phyloP scores from a whole-genome alignment of 148 eudicot species.

The Bassia scoparia region DNA sequence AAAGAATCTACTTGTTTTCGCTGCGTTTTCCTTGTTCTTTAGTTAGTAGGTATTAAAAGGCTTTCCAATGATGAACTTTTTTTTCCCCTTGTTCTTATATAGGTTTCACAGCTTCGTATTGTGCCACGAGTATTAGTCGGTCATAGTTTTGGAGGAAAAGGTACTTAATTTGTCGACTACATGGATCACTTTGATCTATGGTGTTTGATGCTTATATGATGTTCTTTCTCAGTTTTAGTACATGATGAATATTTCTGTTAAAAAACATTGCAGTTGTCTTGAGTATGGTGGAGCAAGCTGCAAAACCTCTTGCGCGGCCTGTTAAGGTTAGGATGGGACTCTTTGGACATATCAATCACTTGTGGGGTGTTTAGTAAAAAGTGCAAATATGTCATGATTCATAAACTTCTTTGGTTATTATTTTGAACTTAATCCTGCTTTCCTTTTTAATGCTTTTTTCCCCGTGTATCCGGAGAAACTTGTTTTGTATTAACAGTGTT shows the following conservation, averaged over 20 bases:
- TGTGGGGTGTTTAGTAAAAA: not conserved
- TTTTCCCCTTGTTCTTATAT: slow-evolving; percentile 16
- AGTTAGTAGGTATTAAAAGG: not conserved
- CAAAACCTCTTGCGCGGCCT: slow-evolving; percentile 90
- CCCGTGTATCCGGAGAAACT: not conserved
- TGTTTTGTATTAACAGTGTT: not conserved
- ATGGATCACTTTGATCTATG: not conserved
- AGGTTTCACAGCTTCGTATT: slow-evolving; percentile 72
- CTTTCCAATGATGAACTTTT: not conserved
- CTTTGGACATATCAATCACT: not conserved
- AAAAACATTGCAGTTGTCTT: slow-evolving; percentile 64
- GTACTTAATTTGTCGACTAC: slow-evolving; percentile 30
- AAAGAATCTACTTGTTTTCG: not conserved
- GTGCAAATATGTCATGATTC: not conserved
- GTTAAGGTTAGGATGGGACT: slow-evolving; percentile 54
- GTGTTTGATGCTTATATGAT: not conserved
- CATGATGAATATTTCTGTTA: slow-evolving; percentile 17
- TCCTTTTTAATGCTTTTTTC: not conserved
- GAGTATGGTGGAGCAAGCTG: slow-evolving; percentile 96
- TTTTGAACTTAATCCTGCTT: not conserved
- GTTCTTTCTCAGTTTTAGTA: slow-evolving; percentile 6
- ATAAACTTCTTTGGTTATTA: not conserved
- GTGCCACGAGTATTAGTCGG: slow-evolving; percentile 86
- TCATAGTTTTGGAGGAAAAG: slow-evolving; percentile 98
- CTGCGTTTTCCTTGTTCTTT: not conserved